A percentile compares a stretch with the other conserved stretches of the same genome.
Evolutionary conservation across 768 basidiomycete species (phyloP).

Genomic region (Tephrocybe sp.): DNA sequence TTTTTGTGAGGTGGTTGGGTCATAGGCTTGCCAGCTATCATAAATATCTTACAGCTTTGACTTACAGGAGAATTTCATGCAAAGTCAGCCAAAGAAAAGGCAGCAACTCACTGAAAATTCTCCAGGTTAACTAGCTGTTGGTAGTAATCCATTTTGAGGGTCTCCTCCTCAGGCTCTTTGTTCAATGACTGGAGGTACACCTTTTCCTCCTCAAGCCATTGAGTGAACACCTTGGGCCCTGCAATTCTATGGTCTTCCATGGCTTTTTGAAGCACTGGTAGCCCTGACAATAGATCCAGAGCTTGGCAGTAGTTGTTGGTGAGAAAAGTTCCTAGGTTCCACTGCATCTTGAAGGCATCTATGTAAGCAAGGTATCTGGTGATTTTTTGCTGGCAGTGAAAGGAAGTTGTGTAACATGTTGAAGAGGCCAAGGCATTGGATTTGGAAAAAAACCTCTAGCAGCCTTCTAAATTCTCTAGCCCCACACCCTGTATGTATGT

Average conservation of each 20-base stretch:
- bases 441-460: neutral
- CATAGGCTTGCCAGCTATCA: too few relatives aligned
- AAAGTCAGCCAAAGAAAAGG: neutral
- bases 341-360: neutral
- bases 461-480: neutral
- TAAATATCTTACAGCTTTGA: neutral
- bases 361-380: neutral
- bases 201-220: neutral
- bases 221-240: neutral
- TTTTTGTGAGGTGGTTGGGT: too few relatives aligned
- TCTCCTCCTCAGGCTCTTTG: neutral
- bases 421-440: neutral
- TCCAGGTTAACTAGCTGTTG: neutral
- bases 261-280: neutral
- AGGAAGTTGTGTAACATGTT: neutral
- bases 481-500: constrained; percentile 4
- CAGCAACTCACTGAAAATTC: neutral
- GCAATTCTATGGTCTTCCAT: neutral
- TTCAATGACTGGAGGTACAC: neutral
- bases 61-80: neutral
- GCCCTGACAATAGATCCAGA: neutral
- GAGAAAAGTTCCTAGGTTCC: neutral
- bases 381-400: neutral
- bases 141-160: constrained; percentile 1
- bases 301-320: constrained; percentile 5